phyloP scores from a whole-genome alignment of 2,329 filamentous ascomycete species.

The Fusarium buxicola region DNA sequence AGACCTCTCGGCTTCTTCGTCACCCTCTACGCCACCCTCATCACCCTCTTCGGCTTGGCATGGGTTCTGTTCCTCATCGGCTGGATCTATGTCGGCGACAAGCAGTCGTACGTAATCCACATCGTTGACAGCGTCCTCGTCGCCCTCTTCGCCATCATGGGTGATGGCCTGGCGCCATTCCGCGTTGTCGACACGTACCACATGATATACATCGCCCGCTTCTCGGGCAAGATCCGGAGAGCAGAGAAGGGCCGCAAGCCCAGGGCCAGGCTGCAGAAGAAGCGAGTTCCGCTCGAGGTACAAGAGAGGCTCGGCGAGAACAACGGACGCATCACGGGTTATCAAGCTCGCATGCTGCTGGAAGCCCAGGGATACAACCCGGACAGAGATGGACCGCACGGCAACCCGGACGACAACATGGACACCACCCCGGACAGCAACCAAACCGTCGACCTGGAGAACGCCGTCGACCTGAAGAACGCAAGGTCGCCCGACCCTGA shows the following conservation, averaged over 20 bases:
- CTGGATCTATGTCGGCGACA: constrained; percentile 84
- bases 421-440: constrained; percentile 57
- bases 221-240: constrained; percentile 56
- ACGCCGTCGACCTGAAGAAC: no score
- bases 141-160: constrained; percentile 76
- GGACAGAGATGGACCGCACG: constrained; percentile 17
- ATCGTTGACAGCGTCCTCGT: constrained; percentile 78
- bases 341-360: constrained; percentile 38
- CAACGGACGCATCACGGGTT: constrained; percentile 28
- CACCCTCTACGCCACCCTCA: constrained; percentile 83
- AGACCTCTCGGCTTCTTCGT: constrained; percentile 85
- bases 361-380: constrained; percentile 26
- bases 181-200: constrained; percentile 86
- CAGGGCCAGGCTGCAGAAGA: constrained; percentile 37
- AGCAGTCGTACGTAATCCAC: constrained; percentile 76
- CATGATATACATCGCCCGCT: constrained; percentile 84
- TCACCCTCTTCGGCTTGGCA: constrained; percentile 85
- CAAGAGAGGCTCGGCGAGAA: constrained; percentile 27
- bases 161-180: constrained; percentile 79
- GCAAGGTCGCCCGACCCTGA: constrained; percentile 53
- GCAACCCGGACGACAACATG: constrained; percentile 40
- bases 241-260: constrained; percentile 63
- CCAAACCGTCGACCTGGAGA: constrained; percentile 52
- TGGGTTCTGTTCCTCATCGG: constrained; percentile 94
- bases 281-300: constrained; percentile 27